A percentile compares a stretch with the other conserved stretches of the same genome.
Conservation (phyloP, 176 grass and related monocot species). For the Saccharum spontaneum region DNA sequence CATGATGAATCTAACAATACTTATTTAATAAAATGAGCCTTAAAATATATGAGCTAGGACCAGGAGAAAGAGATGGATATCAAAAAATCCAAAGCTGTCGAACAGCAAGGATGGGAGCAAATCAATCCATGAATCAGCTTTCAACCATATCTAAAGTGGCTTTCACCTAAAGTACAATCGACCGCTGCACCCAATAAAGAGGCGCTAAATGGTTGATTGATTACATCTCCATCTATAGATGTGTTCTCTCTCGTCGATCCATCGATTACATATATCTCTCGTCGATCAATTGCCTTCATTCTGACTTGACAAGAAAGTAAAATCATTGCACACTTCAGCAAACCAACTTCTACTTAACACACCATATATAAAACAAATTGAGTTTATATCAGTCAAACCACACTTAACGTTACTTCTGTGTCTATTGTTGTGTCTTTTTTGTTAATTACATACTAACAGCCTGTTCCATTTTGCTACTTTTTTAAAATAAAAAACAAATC, state of each 20-base stretch:
- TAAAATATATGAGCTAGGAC: not conserved
- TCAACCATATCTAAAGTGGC: conserved; percentile 21
- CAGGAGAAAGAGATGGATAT: not conserved
- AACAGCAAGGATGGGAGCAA: not conserved
- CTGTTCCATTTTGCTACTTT: no score
- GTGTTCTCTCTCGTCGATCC: not conserved
- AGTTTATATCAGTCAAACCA: conserved; percentile 2
- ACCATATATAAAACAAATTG: not conserved
- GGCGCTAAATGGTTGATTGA: conserved; percentile 18
- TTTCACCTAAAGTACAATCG: conserved; percentile 35
- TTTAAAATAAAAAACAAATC: no score
- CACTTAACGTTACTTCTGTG: not conserved
- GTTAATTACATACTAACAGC: no score
- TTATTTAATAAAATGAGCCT: not conserved
- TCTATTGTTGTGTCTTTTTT: no score
- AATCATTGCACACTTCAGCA: conserved; percentile 25
- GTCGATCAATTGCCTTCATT: conserved; percentile 15
- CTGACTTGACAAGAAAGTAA: conserved; percentile 42
- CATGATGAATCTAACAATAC: not conserved
- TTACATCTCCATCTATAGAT: not conserved
- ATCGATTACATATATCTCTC: conserved; percentile 3
- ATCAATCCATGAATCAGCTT: conserved; percentile 27
- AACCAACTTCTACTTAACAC: not conserved
- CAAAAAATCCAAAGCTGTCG: not conserved
- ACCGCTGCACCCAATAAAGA: conserved; percentile 19